Evolutionary conservation across 371 early-diverging fungal genomes (phyloP), one percentile per base, ranked within the genome.

Genomic region (Umbelopsis sp.): DNA sequence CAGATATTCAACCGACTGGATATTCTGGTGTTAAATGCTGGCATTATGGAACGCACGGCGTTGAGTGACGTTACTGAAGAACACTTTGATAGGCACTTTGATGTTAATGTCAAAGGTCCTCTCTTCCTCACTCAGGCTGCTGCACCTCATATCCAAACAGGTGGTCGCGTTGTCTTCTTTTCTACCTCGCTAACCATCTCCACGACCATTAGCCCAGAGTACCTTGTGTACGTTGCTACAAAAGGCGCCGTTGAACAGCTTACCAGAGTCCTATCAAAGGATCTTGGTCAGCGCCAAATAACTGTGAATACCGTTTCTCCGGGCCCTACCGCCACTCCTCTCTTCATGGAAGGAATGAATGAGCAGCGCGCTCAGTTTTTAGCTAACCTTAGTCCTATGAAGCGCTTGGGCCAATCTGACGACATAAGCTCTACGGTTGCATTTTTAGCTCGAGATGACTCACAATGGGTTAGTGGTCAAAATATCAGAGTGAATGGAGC

Each of bases 221-320:
- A 65, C 24, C 44, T 52, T 2, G 51, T 53, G n/a, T 67, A 67
- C 37, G 32, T 53, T 6, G 67, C 51, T 10, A 22, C 62, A 12
- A 67, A 67, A 44, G 67, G 52, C 8, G 50, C 67, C 3, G 44
- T 67, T n/a, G 18, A 50, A 81, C 87, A 87, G 12, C 90, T 91
- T 69, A 86, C 92, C n/a, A 80, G 86, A 45, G 79, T 89, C 4
- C 76, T 92, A 38, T 90, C 94, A 11, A 82, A 76, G 68, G 94
- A 93, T 69, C 70, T 91, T 2, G 93, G 86, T 7, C 80, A 86
- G 8, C 74, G 80, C 0, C 84, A 85, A 8, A 77, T 93, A 14
- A 79, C 89, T 4, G 92, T 89, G 18, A 91, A 91, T 71, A 80
- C 82, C 5, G 81, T 93, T 66, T 87, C 91, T 1, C 94, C 94